These are phyloP conservation scores for Alternaria ethzedia DNA, from an alignment of 2,329 filamentous ascomycete species.

Conservation along the genomic window DNA sequence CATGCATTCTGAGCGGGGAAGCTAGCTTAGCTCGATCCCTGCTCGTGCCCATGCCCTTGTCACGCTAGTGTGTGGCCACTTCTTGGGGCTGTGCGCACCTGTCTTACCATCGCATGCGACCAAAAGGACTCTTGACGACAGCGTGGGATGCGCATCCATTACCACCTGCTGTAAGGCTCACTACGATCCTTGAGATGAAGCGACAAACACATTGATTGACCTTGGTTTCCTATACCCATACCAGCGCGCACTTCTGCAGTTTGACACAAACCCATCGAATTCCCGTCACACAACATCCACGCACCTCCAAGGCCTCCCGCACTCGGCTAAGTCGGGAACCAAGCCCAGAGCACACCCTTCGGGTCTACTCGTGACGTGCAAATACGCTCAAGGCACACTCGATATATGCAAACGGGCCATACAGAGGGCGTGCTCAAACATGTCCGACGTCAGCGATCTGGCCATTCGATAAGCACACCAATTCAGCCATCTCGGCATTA, in stretches of 20 bases:
- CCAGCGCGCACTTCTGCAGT: neutral
- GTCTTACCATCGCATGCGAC: slow-evolving; percentile 6
- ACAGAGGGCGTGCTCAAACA: slow-evolving; percentile 4
- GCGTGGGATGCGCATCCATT: neutral
- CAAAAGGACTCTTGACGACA: neutral
- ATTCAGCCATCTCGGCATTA: slow-evolving; percentile 8
- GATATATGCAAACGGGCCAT: slow-evolving; percentile 10
- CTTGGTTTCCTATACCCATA: neutral
- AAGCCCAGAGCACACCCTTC: slow-evolving; percentile 7
- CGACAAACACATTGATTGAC: neutral
- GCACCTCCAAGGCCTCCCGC: slow-evolving; percentile 23
- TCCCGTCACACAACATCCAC: slow-evolving; percentile 15
- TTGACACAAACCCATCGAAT: neutral
- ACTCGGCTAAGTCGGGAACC: slow-evolving; percentile 30
- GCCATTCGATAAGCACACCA: neutral
- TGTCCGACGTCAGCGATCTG: slow-evolving; percentile 23
- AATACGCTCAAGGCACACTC: slow-evolving; percentile 23
- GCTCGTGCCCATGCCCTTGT: neutral
- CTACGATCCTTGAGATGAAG: neutral
- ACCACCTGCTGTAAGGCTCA: neutral
- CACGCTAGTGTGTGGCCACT: slow-evolving; percentile 14
- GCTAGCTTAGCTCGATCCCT: slow-evolving; percentile 17
- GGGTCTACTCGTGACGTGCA: slow-evolving; percentile 29
- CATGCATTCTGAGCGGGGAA: slow-evolving; percentile 26
- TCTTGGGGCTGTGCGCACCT: slow-evolving; percentile 23